Evolutionary conservation across 176 grass and related monocot species (phyloP), one percentile per base, ranked within the genome.

Genomic region (Tillandsia leiboldiana): DNA sequence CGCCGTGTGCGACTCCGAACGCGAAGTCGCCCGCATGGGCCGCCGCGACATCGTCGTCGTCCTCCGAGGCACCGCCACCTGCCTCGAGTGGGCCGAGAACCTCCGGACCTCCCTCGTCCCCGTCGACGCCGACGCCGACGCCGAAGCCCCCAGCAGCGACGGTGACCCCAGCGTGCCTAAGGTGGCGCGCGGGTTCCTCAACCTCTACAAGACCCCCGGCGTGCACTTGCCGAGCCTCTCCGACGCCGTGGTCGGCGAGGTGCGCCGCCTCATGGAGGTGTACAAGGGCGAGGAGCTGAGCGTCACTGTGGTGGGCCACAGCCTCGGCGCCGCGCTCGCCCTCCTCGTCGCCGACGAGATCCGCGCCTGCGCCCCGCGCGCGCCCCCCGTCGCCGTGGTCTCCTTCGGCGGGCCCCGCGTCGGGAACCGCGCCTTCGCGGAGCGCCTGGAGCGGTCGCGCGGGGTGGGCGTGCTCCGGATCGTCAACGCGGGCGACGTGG

Each of bases 1-100:
- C 61, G 88, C 91, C 53, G 91, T 96, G 0, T 96, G 91, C 82
- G 91, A 96, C 20, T 88, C 85, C 42, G 91, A 91, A 12, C 80
- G 78, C 17, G 91, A 96, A 73, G 81, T 96, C 58, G 49, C 69
- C 0, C 91, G 91, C 68, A 96, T 96, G 91, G 91, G 91, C 6
- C 83, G 91, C 69, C 79, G 88, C 51, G 91, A 96, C 72, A 91
- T 96, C 75, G 77, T 82, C 50, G 88, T 96, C 67, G 91, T 91
- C n/a, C 77, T 96, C 0, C 85, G 91, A 0, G 91, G 91, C 61
- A 96, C 91, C 2, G 80, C 85, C 71, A 96, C 91, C 9, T 91
- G 91, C 70, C 91, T 86, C 77, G 91, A 96, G 76, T 96, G 91
- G 91, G 84, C 80, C 3, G 92, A 96, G 82, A 91, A 96, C 70